phyloP scores from a whole-genome alignment of 2,329 filamentous ascomycete species.

The Paecilomyces variotii region DNA sequence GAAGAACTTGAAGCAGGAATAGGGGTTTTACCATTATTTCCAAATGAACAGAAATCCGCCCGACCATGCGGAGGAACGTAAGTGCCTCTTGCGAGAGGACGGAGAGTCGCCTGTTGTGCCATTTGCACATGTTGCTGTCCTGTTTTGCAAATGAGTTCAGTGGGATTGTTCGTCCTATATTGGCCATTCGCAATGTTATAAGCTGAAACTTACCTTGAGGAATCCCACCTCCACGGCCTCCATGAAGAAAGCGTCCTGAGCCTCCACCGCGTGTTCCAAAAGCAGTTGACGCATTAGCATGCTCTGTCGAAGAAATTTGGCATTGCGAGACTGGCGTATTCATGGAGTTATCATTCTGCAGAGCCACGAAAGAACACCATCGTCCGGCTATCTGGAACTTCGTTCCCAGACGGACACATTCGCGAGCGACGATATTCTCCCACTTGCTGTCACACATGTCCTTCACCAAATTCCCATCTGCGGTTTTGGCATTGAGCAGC shows the following conservation, averaged over 20 bases:
- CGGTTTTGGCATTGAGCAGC: slow-evolving; percentile 46
- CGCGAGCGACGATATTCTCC: slow-evolving; percentile 53
- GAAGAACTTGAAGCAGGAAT: neutral
- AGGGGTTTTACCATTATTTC: neutral
- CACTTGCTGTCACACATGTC: slow-evolving; percentile 45
- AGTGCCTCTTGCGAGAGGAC: neutral
- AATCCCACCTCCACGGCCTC: neutral
- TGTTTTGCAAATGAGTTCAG: neutral
- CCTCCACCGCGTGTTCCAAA: neutral
- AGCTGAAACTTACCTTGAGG: neutral
- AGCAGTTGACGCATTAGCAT: neutral
- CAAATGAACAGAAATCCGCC: neutral
- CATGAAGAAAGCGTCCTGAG: neutral
- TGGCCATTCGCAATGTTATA: neutral
- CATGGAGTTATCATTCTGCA: slow-evolving; percentile 37
- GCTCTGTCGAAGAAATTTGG: neutral
- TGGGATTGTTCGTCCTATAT: neutral
- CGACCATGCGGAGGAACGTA: neutral
- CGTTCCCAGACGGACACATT: slow-evolving; percentile 58
- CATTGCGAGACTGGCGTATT: slow-evolving; percentile 2
- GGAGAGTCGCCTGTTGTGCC: too few species aligned
- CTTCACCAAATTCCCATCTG: slow-evolving; percentile 37
- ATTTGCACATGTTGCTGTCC: neutral
- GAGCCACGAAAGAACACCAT: slow-evolving; percentile 66
- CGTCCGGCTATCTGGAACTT: slow-evolving; percentile 60